These are phyloP conservation scores for Cercospora brassicicola DNA, from an alignment of 2,329 filamentous ascomycete species.

Conservation along the genomic window DNA sequence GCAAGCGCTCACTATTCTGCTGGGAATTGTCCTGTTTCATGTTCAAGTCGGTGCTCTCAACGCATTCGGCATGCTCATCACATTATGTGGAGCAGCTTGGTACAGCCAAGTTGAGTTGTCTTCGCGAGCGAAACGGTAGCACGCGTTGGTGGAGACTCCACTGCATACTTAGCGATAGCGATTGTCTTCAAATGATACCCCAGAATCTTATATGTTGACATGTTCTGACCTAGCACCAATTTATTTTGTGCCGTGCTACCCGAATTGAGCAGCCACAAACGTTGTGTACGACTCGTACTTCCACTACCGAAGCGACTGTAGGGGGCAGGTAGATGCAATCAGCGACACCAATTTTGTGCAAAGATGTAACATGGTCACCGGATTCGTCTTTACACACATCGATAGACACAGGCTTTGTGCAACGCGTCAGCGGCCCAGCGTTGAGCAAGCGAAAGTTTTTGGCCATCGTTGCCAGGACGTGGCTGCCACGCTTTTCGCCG, in stretches of 20 bases:
- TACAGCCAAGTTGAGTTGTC: slow-evolving; percentile 60
- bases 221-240: background rate
- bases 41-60: slow-evolving; percentile 45
- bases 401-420: background rate
- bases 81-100: slow-evolving; percentile 57
- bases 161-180: background rate
- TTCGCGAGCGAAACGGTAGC: slow-evolving; percentile 13
- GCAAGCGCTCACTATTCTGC: slow-evolving; percentile 42
- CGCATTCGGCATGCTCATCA: slow-evolving; percentile 56
- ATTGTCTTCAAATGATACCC: background rate
- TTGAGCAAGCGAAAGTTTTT: background rate
- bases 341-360: background rate
- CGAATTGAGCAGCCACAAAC: background rate
- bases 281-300: background rate
- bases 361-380: background rate
- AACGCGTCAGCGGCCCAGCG: background rate
- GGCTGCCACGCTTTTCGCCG: background rate
- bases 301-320: background rate
- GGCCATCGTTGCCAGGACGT: background rate
- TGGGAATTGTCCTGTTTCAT: slow-evolving; percentile 41
- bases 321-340: background rate
- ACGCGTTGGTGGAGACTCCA: background rate
- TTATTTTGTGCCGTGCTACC: background rate
- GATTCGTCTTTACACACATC: background rate
- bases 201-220: background rate